These are phyloP conservation scores for Boletus reticulatus DNA, from an alignment of 768 basidiomycete species.

Conservation along the genomic window DNA sequence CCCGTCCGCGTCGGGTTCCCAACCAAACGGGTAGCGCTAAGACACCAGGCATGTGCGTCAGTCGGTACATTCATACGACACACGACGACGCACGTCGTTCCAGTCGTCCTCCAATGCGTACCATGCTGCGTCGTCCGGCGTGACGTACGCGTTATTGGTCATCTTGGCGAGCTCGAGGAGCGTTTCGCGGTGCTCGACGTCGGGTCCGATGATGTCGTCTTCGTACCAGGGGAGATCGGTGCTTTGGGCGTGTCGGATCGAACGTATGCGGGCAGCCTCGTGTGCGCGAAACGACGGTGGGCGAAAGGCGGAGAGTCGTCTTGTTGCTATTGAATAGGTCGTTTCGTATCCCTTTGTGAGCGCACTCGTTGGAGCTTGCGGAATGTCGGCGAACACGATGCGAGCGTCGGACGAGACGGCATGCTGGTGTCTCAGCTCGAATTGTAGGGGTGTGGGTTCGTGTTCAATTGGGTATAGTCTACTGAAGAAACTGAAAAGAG, in stretches of 20 bases:
- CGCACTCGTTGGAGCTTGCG: conserved; percentile 7
- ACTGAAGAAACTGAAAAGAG: conserved; percentile 33
- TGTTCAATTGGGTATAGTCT: conserved; percentile 1
- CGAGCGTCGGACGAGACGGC: conserved; percentile 47
- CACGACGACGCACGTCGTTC: conserved; percentile 44
- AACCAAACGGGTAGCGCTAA: conserved; percentile 72
- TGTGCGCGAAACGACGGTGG: conserved; percentile 49
- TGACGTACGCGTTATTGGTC: conserved; percentile 88
- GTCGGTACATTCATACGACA: neutral
- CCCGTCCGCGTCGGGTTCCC: conserved; percentile 86
- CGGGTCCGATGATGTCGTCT: conserved; percentile 68
- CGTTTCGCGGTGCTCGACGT: conserved; percentile 73
- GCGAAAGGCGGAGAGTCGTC: conserved; percentile 37
- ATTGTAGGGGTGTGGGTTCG: conserved; percentile 31
- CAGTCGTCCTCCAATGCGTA: conserved; percentile 69
- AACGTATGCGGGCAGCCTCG: conserved; percentile 43
- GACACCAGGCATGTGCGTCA: neutral
- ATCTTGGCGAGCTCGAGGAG: conserved; percentile 89
- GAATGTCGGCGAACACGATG: conserved; percentile 56
- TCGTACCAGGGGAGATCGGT: conserved; percentile 65
- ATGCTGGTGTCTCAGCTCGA: conserved; percentile 64
- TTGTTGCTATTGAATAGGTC: conserved; percentile 40
- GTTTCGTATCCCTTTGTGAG: conserved; percentile 14
- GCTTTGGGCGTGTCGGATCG: conserved; percentile 46
- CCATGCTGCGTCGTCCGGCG: conserved; percentile 65